phyloP scores from a whole-genome alignment of 805 yeast genomes.

The Wickerhamia fluorescens region DNA sequence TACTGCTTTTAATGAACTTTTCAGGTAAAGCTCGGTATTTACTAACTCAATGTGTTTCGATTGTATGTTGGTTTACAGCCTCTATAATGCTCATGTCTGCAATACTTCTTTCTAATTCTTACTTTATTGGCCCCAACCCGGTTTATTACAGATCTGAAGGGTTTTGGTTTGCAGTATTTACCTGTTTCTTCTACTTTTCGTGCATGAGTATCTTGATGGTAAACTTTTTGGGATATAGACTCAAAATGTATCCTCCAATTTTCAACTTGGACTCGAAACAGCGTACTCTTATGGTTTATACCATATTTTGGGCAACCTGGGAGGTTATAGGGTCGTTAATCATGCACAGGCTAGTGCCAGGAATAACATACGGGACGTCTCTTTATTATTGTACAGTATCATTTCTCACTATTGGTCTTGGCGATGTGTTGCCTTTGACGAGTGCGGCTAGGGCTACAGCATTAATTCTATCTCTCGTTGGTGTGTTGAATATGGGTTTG shows the following conservation, averaged over 20 bases:
- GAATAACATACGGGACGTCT: conserved; percentile 50
- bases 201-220: conserved; percentile 47
- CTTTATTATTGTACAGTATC: conserved; percentile 70
- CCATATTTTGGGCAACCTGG: conserved; percentile 62
- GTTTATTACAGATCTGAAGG: conserved; percentile 45
- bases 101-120: conserved; percentile 31
- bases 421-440: conserved; percentile 56
- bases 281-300: conserved; percentile 66
- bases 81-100: conserved; percentile 39
- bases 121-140: conserved; percentile 9
- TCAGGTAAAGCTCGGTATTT: conserved; percentile 49
- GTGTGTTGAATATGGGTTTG: conserved; percentile 68
- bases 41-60: conserved; percentile 56
- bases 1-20: conserved; percentile 65
- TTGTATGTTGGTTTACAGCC: conserved; percentile 60
- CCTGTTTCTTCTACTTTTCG: conserved; percentile 52
- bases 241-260: conserved; percentile 57
- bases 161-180: conserved; percentile 71
- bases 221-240: conserved; percentile 56
- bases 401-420: conserved; percentile 72
- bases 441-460: conserved; percentile 51
- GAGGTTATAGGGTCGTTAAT: conserved; percentile 54
- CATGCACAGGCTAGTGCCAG: conserved; percentile 33
- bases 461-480: conserved; percentile 59
- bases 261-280: conserved; percentile 65